Base-by-base conservation (phyloP, 148 eudicot genomes). In the Silene latifolia region DNA sequence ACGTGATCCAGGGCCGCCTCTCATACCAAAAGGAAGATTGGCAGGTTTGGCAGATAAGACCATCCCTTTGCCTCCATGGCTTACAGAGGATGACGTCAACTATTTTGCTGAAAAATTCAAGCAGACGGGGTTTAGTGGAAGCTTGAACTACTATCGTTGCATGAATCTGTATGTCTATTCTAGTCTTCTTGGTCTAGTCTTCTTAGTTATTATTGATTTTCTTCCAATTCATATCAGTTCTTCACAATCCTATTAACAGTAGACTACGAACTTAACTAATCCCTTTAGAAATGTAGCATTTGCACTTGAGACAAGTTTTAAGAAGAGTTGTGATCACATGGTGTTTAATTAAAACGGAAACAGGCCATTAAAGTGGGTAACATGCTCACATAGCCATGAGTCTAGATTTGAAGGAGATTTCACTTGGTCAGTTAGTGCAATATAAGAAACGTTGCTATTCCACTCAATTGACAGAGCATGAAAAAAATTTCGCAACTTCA, bases 121-220 rank as follows among this genome's bases (percentile, higher is more conserved):
- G 63, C 75, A 83, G 48, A 81, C 74, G 53, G 94, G 94, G 44
- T 85, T 90, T 75, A 86, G 89, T 19, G 94, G 94, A 21, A 85
- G 85, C 71, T 58, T 88, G 68, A 90, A 90, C 80, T 90, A 88
- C 84, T 90, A 90, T 60, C 80, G 94, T 19, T 85, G 85, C 18
- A 54, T 90, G 81, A 83, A 88, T 66, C 54, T 79, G 94, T 89
- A 87, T 25, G 89, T 80, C 46, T 65, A 46, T 44, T 24, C 72
- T 61, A 19, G 73, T 68, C 58, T 54, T 17, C 74, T 71, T 39
- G 73, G 10, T 32, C 72, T 61, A 19, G 73, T 68, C 58, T 54
- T 17, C 74, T 71, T 39, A 76, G 10, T 32, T 14, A 4, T 15
- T 24, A 18, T 54, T 69, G 53, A 17, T 56, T 63, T 65, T 61